Conservation (phyloP, 1,284 basidiomycete species). For the Bondarzewia mesenterica region DNA sequence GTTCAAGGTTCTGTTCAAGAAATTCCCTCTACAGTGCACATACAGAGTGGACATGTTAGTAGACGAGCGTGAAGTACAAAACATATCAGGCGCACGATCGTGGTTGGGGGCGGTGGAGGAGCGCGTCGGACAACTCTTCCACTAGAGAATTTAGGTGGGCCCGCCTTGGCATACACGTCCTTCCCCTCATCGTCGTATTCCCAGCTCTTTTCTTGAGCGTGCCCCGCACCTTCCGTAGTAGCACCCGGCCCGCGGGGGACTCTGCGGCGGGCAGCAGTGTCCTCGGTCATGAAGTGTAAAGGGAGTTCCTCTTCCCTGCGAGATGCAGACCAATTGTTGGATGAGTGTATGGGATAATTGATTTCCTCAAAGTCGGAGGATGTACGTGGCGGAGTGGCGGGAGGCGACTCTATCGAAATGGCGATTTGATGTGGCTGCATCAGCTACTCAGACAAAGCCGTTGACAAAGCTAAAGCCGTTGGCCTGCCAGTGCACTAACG, state of each 20-base stretch:
- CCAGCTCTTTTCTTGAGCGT: constrained; percentile 28
- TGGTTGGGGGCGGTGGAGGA: constrained; percentile 60
- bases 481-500: background rate
- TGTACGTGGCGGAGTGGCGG: constrained; percentile 24
- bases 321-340: constrained; percentile 25
- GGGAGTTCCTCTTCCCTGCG: constrained; percentile 50
- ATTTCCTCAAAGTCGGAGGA: constrained; percentile 70
- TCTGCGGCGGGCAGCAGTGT: constrained; percentile 51
- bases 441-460: constrained; percentile 24
- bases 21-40: constrained; percentile 59
- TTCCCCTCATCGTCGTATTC: constrained; percentile 62
- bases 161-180: constrained; percentile 64
- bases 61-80: constrained; percentile 1
- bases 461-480: background rate
- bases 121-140: constrained; percentile 48
- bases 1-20: constrained; percentile 75
- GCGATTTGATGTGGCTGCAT: constrained; percentile 62
- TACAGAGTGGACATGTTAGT: no score
- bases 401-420: constrained; percentile 59
- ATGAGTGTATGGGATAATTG: constrained; percentile 41
- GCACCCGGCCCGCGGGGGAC: constrained; percentile 37
- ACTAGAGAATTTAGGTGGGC: constrained; percentile 39
- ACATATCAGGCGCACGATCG: constrained; percentile 43
- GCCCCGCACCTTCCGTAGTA: constrained; percentile 25
- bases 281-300: constrained; percentile 65